A percentile compares a stretch with the other conserved stretches of the same genome.
phyloP scores from a whole-genome alignment of 306 rosid species.

The Crotalaria pallida region DNA sequence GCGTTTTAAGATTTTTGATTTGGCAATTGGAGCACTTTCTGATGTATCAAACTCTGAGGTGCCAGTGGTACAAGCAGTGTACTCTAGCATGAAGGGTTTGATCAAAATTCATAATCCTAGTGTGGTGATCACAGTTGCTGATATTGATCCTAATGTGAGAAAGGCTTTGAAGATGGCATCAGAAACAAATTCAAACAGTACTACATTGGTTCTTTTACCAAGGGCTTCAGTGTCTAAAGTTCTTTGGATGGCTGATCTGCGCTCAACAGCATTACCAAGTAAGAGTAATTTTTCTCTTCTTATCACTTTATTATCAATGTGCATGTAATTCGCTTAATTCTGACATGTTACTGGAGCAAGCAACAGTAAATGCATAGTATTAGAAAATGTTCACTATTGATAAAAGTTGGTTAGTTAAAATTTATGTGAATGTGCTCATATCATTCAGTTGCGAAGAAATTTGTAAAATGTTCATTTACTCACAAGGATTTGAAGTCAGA shows the following conservation, averaged over 20 bases:
- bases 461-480: too few relatives aligned
- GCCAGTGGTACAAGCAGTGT: conserved; percentile 69
- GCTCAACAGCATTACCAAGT: conserved; percentile 81
- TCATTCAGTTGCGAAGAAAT: too few relatives aligned
- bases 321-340: background rate
- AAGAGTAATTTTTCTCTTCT: conserved; percentile 23
- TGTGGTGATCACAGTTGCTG: conserved; percentile 67
- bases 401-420: background rate
- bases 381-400: background rate
- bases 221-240: conserved; percentile 61
- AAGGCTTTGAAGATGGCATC: conserved; percentile 87
- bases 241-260: conserved; percentile 96
- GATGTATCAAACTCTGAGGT: conserved; percentile 77
- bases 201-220: conserved; percentile 68
- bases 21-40: conserved; percentile 59
- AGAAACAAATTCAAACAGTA: conserved; percentile 50
- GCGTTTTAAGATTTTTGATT: conserved; percentile 80
- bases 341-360: background rate
- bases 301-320: background rate
- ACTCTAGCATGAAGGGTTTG: conserved; percentile 90
- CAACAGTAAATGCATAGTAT: background rate
- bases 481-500: too few relatives aligned
- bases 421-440: background rate
- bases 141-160: conserved; percentile 60
- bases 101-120: conserved; percentile 84